Percentiles rank a stretch among this genome's conserved stretches.
phyloP scores from a whole-genome alignment of 768 basidiomycete genomes.

The Kwoniella botswanensis region DNA sequence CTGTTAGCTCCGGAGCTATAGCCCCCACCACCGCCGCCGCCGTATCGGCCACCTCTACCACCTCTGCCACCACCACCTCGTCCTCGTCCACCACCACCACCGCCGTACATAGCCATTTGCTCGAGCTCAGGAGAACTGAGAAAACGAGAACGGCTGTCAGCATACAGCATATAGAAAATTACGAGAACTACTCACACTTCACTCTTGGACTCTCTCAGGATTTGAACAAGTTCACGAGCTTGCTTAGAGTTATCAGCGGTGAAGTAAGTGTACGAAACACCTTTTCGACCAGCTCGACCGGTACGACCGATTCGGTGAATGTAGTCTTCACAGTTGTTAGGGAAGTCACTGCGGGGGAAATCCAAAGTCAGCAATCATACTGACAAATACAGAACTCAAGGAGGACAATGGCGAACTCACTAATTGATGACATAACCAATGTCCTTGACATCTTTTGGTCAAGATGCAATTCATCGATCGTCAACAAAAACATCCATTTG shows the following conservation, averaged over 20 bases:
- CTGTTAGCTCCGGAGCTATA: conserved; percentile 35
- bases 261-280: conserved; percentile 93
- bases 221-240: conserved; percentile 85
- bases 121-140: conserved; percentile 82
- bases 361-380: not conserved
- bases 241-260: conserved; percentile 94
- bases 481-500: conserved; percentile 23
- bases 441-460: conserved; percentile 25
- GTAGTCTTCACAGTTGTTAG: conserved; percentile 97
- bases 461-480: conserved; percentile 20
- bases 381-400: not conserved
- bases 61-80: conserved; percentile 51
- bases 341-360: conserved; percentile 75
- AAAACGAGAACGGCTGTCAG: conserved; percentile 7
- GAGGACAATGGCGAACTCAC: conserved; percentile 29
- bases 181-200: conserved; percentile 41
- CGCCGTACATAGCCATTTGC: conserved; percentile 87
- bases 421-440: conserved; percentile 32
- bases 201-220: conserved; percentile 75
- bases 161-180: not conserved
- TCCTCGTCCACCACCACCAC: conserved; percentile 67
- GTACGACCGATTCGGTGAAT: conserved; percentile 84
- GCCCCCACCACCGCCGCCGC: conserved; percentile 44
- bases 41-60: conserved; percentile 44
- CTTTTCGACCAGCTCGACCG: conserved; percentile 83